Conservation (phyloP, 2,329 filamentous ascomycete species). For the Colletotrichum sojae region DNA sequence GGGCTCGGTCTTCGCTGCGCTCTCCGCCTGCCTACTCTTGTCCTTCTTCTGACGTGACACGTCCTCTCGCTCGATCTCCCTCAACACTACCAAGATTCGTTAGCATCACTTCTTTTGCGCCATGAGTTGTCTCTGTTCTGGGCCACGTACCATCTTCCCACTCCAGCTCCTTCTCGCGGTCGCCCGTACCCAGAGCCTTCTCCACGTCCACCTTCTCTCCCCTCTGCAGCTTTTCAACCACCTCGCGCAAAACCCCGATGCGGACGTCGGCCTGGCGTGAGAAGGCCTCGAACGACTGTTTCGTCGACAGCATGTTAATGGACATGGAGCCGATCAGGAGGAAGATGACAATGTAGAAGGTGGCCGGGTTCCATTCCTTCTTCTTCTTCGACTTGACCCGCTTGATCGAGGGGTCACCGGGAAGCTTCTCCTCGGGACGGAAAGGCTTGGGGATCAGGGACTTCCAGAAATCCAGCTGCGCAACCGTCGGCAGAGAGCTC, state of each 20-base stretch:
- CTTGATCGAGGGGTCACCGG: conserved; percentile 48
- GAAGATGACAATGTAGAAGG: conserved; percentile 86
- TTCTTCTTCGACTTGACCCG: conserved; percentile 59
- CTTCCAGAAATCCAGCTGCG: conserved; percentile 76
- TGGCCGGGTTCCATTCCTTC: conserved; percentile 84
- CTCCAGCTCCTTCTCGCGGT: conserved; percentile 80
- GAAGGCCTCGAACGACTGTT: conserved; percentile 81
- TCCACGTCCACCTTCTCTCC: conserved; percentile 90
- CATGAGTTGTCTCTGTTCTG: not conserved
- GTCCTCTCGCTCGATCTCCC: conserved; percentile 77
- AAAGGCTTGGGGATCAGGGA: conserved; percentile 78
- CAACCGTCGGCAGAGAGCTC: conserved; percentile 65
- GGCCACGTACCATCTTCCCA: conserved; percentile 84
- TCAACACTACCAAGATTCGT: conserved; percentile 65
- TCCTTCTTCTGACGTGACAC: conserved; percentile 62
- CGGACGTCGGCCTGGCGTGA: conserved; percentile 83
- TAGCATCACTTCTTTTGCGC: conserved; percentile 27
- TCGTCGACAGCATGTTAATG: conserved; percentile 89
- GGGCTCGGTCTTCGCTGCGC: conserved; percentile 39
- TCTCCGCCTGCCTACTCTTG: conserved; percentile 47
- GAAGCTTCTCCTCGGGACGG: conserved; percentile 58
- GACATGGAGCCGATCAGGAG: conserved; percentile 94
- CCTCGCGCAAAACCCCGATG: conserved; percentile 82
- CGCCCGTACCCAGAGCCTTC: conserved; percentile 82
- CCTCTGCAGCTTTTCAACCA: conserved; percentile 77